These are phyloP conservation scores for Porogramme epimiltina DNA, from an alignment of 1,284 basidiomycete species.

Conservation along the genomic window DNA sequence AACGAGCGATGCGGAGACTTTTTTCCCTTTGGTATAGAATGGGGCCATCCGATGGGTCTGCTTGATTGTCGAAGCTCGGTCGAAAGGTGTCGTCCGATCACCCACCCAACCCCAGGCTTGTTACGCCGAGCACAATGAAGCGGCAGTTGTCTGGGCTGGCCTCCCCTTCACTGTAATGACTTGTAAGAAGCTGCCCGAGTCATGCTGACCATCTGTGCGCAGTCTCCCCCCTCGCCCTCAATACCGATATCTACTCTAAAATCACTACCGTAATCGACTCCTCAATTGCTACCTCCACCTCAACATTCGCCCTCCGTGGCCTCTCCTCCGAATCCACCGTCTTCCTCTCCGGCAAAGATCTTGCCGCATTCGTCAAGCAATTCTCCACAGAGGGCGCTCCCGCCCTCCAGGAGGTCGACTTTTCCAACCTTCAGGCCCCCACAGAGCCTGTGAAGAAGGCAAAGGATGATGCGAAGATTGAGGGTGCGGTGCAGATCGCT, in stretches of 20 bases:
- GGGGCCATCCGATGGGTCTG: background rate
- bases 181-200: too few relatives aligned
- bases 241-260: constrained; percentile 70
- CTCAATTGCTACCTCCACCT: constrained; percentile 66
- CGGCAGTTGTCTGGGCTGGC: too few relatives aligned
- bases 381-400: constrained; percentile 68
- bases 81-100: too few relatives aligned
- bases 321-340: constrained; percentile 71
- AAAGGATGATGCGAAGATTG: constrained; percentile 80
- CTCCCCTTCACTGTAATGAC: too few relatives aligned
- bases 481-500: constrained; percentile 88
- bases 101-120: too few relatives aligned
- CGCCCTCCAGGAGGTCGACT: constrained; percentile 69
- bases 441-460: constrained; percentile 47
- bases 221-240: constrained; percentile 84
- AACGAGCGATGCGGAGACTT: too few relatives aligned
- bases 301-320: constrained; percentile 75
- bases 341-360: constrained; percentile 77
- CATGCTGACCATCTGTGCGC: too few relatives aligned
- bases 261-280: constrained; percentile 79
- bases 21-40: background rate
- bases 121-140: too few relatives aligned
- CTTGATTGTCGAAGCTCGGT: too few relatives aligned
- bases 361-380: constrained; percentile 71
- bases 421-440: constrained; percentile 61